Percentiles rank a stretch among this genome's conserved stretches.
phyloP scores from a whole-genome alignment of 2,329 filamentous ascomycete species.

The Hansfordia pulvinata region DNA sequence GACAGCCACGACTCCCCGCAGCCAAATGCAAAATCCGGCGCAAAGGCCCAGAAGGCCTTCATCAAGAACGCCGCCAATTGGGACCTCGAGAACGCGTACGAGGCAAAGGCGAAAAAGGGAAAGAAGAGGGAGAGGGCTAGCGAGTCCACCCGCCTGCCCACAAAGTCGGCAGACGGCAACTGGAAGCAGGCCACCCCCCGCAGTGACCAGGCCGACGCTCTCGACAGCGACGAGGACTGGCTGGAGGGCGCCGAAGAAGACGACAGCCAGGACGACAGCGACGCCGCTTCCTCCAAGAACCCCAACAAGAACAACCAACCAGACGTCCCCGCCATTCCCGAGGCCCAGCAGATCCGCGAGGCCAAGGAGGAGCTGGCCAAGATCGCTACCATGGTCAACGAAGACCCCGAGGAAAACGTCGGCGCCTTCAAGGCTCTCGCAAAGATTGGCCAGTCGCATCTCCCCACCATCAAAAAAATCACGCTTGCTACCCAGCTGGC shows the following conservation, averaged over 20 bases:
- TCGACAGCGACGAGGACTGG: constrained; percentile 48
- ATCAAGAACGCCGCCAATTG: constrained; percentile 66
- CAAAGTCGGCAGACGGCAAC: constrained; percentile 70
- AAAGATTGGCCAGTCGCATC: constrained; percentile 55
- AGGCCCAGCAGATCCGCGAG: constrained; percentile 66
- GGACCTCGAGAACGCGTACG: constrained; percentile 89
- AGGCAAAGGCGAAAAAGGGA: constrained; percentile 60
- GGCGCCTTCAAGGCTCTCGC: constrained; percentile 66
- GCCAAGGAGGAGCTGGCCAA: constrained; percentile 89
- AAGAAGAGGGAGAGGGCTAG: constrained; percentile 54
- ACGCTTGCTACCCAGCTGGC: constrained; percentile 76
- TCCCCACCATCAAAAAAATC: constrained; percentile 70
- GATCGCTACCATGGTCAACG: constrained; percentile 68
- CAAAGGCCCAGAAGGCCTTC: constrained; percentile 46
- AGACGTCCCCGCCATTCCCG: constrained; percentile 45
- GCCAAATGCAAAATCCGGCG: constrained; percentile 14
- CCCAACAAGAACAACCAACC: constrained; percentile 17
- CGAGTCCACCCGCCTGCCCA: constrained; percentile 65
- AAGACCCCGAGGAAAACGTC: constrained; percentile 84
- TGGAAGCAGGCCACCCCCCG: constrained; percentile 45
- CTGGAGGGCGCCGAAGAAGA: constrained; percentile 40
- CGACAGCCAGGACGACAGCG: constrained; percentile 10
- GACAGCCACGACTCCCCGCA: constrained; percentile 32
- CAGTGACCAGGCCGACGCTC: constrained; percentile 44
- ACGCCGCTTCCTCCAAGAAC: constrained; percentile 20